These are phyloP conservation scores for Suhomyces tanzawaensis DNA, from an alignment of 805 yeast genomes.

Conservation along the genomic window DNA sequence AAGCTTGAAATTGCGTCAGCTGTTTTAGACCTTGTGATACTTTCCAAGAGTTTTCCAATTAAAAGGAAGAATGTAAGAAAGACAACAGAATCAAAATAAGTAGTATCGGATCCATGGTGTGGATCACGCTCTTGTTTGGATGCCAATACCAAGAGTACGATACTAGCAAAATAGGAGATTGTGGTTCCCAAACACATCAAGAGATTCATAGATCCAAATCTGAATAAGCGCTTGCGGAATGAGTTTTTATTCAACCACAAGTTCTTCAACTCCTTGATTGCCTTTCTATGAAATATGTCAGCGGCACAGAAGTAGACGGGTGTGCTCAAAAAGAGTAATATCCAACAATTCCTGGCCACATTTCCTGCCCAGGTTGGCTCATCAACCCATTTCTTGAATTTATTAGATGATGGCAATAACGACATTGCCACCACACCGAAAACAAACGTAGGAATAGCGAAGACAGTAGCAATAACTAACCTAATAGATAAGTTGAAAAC, in stretches of 20 bases:
- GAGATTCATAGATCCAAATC: conserved; percentile 77
- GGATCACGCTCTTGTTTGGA: conserved; percentile 27
- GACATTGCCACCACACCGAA: conserved; percentile 73
- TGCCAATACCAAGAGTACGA: conserved; percentile 51
- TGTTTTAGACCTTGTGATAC: conserved; percentile 63
- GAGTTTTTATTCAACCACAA: conserved; percentile 58
- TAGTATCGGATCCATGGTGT: conserved; percentile 51
- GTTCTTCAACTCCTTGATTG: conserved; percentile 54
- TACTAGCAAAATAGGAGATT: conserved; percentile 67
- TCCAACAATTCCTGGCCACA: conserved; percentile 63
- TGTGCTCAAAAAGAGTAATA: conserved; percentile 60
- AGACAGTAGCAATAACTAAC: conserved; percentile 46
- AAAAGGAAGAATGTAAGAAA: conserved; percentile 69
- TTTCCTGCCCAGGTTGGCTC: conserved; percentile 63
- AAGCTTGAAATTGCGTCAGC: conserved; percentile 61
- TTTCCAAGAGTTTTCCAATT: conserved; percentile 68
- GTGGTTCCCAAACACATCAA: conserved; percentile 72
- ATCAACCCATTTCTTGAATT: conserved; percentile 53
- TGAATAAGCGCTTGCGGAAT: conserved; percentile 54
- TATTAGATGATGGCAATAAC: conserved; percentile 41
- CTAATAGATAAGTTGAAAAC: conserved; percentile 45
- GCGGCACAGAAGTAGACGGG: conserved; percentile 76
- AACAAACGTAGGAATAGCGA: conserved; percentile 66
- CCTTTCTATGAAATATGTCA: conserved; percentile 67
- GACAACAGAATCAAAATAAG: conserved; percentile 78